phyloP scores from a whole-genome alignment of 768 basidiomycete genomes.

The Tulasnella calospora region DNA sequence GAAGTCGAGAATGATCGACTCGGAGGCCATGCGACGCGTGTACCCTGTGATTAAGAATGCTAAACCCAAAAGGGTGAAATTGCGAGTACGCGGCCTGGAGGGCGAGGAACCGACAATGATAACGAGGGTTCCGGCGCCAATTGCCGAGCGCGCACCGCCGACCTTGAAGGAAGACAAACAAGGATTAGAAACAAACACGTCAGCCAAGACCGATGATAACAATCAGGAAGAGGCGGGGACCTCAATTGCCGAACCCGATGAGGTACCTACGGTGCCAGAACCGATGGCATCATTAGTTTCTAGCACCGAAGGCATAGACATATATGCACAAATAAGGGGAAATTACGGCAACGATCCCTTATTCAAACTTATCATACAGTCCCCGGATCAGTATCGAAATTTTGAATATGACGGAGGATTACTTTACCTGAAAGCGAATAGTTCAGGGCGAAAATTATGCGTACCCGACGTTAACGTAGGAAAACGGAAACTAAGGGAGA shows the following conservation, averaged over 20 bases:
- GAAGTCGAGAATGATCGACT: too few species aligned
- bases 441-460: background rate
- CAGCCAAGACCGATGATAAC: background rate
- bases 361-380: conserved; percentile 32
- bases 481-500: background rate
- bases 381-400: background rate
- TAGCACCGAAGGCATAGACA: conserved; percentile 22
- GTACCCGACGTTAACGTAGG: background rate
- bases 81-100: too few species aligned
- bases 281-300: conserved; percentile 7
- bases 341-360: conserved; percentile 32
- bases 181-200: background rate
- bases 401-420: conserved; percentile 12
- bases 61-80: too few species aligned
- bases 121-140: too few species aligned
- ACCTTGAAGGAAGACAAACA: too few species aligned
- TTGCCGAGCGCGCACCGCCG: too few species aligned
- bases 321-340: conserved; percentile 27
- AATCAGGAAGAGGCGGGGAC: background rate
- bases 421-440: background rate
- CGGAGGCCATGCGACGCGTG: too few species aligned
- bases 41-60: too few species aligned
- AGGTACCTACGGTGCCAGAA: background rate
- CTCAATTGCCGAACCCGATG: background rate
- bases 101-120: too few species aligned